Percentiles rank a stretch among this genome's conserved stretches.
These are phyloP conservation scores for Podospora anserina DNA, from an alignment of 495 filamentous ascomycete genomes.

Conservation along the genomic window DNA sequence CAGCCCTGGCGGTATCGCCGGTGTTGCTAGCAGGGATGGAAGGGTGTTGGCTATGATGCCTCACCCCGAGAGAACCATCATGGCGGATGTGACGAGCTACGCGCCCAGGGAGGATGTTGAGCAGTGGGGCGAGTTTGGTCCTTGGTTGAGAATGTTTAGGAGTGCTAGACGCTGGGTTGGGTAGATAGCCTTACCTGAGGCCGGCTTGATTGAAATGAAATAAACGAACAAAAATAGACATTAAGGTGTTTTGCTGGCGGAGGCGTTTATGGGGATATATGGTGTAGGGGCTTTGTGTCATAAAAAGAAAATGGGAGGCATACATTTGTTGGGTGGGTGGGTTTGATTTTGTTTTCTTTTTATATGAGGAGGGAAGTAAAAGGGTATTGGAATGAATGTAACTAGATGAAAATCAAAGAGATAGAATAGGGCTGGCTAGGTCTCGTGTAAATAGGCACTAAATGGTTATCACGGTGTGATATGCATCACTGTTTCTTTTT, in stretches of 20 bases:
- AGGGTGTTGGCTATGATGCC: slow-evolving; percentile 94
- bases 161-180: slow-evolving; percentile 85
- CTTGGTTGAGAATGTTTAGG: slow-evolving; percentile 80
- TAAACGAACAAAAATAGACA: background rate
- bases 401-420: too few species aligned
- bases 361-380: too few species aligned
- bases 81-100: slow-evolving; percentile 78
- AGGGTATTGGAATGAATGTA: too few species aligned
- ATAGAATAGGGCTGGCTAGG: too few species aligned
- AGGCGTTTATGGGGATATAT: background rate
- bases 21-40: slow-evolving; percentile 74
- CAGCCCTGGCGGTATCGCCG: slow-evolving; percentile 81
- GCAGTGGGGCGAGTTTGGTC: slow-evolving; percentile 82
- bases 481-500: too few species aligned
- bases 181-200: slow-evolving; percentile 28
- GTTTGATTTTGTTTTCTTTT: too few species aligned
- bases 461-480: too few species aligned
- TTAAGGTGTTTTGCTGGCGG: background rate
- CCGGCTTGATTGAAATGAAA: background rate
- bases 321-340: too few species aligned
- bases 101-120: slow-evolving; percentile 59
- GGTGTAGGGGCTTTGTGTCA: too few species aligned
- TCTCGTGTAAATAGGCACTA: too few species aligned
- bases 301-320: too few species aligned
- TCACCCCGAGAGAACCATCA: slow-evolving; percentile 88